Evolutionary conservation across 2,329 filamentous ascomycete genomes (phyloP), one percentile per base, ranked within the genome.

Genomic region (Cladosporium sp.): DNA sequence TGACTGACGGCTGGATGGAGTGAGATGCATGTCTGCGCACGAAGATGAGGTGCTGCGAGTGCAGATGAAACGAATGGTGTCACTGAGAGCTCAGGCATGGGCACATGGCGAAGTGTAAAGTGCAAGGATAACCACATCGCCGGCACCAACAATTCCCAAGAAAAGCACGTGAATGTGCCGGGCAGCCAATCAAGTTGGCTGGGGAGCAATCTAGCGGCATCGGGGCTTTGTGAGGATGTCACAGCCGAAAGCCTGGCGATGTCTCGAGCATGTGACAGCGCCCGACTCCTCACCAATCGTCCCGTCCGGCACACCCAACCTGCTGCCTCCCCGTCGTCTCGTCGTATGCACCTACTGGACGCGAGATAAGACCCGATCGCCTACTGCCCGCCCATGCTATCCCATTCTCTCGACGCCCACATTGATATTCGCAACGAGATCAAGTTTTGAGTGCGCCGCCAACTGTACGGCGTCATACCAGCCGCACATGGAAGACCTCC

Each of bases 271-370:
- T 63, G 60, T 63, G 60, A 63, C 60, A 63, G 60, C 49, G 60
- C 60, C 60, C 60, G 60, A 56, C 60, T 63, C 60, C 60, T 61
- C 58, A 53, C 59, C 46, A 63, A 56, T 63, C 60, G 30, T 63
- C 60, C 48, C 60, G 60, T 36, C 32, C 60, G 32, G 48, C 59
- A 43, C 49, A 54, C 49, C 30, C 48, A 53, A 25, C 30, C 60
- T 56, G 48, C 49, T 46, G 48, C 60, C 60, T 54, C 49, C 49
- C 51, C 51, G 51, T 54, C 34, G 28, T n/a, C 48, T 32, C 54
- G 49, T 63, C 49, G 21, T 34, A 53, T 51, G 46, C 39, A 46
- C 39, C 39, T 46, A 14, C 58, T 25, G 21, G 18, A 46, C 60
- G n/a, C 26, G 49, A 63, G 59, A 62, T 62, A 62, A 62, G 59